Evolutionary conservation across 2,329 filamentous ascomycete genomes (phyloP).

Genomic region (Arthrobotrys conoides): DNA sequence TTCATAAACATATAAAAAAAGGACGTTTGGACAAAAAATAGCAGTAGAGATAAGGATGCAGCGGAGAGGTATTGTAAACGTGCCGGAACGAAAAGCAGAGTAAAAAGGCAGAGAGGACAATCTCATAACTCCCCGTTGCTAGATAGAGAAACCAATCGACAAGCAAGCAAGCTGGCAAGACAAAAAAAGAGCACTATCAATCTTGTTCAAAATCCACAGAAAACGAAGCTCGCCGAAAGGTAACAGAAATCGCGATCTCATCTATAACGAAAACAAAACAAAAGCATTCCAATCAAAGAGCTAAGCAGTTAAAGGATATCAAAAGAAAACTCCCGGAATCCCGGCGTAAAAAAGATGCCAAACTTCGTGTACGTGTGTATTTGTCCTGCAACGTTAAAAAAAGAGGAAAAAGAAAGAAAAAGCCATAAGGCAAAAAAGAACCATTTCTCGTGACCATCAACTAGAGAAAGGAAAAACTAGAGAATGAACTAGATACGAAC

Average conservation of each 20-base stretch:
- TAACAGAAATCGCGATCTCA: slow-evolving; percentile 41
- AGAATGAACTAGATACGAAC: slow-evolving; percentile 40
- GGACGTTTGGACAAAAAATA: neutral
- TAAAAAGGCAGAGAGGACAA: slow-evolving; percentile 12
- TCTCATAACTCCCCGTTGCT: slow-evolving; percentile 45
- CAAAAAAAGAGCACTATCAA: slow-evolving; percentile 38
- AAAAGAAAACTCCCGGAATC: slow-evolving; percentile 13
- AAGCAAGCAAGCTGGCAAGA: neutral
- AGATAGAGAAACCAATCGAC: slow-evolving; percentile 1
- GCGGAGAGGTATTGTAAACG: slow-evolving; percentile 58
- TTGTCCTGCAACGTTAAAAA: slow-evolving; percentile 38
- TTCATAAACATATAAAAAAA: slow-evolving; percentile 21
- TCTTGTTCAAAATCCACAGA: slow-evolving; percentile 37
- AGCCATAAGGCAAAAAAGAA: slow-evolving; percentile 20
- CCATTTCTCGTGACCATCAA: neutral
- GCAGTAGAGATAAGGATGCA: slow-evolving; percentile 50
- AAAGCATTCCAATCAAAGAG: slow-evolving; percentile 12
- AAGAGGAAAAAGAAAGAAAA: slow-evolving; percentile 13
- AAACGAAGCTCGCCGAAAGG: slow-evolving; percentile 28
- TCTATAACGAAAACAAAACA: slow-evolving; percentile 42
- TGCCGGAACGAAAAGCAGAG: slow-evolving; percentile 13
- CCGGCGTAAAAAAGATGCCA: slow-evolving; percentile 11
- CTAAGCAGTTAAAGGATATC: slow-evolving; percentile 26
- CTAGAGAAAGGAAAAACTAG: slow-evolving; percentile 9
- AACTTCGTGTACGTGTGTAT: slow-evolving; percentile 24